Evolutionary conservation across 345 rosid genomes (phyloP).

Genomic region (Boechera retrofracta): DNA sequence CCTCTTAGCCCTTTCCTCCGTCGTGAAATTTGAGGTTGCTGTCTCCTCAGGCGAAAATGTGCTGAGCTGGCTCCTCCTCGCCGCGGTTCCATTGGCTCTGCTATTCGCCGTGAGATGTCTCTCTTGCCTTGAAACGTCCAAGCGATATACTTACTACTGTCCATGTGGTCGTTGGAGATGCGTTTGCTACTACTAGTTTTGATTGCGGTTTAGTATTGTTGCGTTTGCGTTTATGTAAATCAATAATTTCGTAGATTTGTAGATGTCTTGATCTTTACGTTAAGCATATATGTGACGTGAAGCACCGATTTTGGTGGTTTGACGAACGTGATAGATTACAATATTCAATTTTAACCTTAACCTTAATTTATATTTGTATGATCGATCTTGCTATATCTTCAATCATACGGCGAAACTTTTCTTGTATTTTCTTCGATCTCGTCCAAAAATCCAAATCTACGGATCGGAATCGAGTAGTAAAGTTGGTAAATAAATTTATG

Average conservation of each 20-base stretch:
- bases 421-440: not conserved
- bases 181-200: constrained; percentile 45
- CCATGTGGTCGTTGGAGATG: constrained; percentile 53
- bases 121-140: constrained; percentile 45
- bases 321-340: not conserved
- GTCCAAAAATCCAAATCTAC: not conserved
- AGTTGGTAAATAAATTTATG: not conserved
- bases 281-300: constrained; percentile 22
- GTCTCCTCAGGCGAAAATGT: constrained; percentile 40
- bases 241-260: constrained; percentile 4
- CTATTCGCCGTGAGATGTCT: constrained; percentile 47
- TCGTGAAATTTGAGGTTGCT: constrained; percentile 45
- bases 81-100: constrained; percentile 38
- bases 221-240: constrained; percentile 37
- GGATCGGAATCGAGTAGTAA: not conserved
- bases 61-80: constrained; percentile 55
- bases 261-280: constrained; percentile 26
- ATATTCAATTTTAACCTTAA: not conserved
- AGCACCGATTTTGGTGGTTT: constrained; percentile 29
- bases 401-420: not conserved
- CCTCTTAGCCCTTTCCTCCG: constrained; percentile 51
- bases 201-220: constrained; percentile 33
- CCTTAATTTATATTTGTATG: not conserved
- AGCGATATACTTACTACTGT: constrained; percentile 37
- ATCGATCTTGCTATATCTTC: not conserved